phyloP scores from a whole-genome alignment of 2,329 filamentous ascomycete genomes.

The Claviceps humidiphila region DNA sequence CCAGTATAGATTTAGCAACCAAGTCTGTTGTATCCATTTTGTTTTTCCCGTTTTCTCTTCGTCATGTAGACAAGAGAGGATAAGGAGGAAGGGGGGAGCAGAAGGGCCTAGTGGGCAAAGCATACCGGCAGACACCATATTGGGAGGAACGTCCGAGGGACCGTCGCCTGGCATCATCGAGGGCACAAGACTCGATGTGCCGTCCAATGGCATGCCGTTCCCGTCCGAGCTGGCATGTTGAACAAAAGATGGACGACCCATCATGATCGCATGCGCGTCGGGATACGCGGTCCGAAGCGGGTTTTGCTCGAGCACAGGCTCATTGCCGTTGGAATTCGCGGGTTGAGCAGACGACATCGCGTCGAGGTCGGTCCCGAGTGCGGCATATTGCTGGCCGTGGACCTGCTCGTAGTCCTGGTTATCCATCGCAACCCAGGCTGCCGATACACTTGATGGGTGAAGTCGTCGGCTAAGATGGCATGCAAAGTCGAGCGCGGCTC shows the following conservation, averaged over 20 bases:
- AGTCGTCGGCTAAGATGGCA: background rate
- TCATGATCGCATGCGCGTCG: slow-evolving; percentile 11
- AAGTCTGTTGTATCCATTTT: too few relatives aligned
- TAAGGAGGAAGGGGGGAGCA: background rate
- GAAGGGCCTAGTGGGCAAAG: background rate
- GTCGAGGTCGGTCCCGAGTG: background rate
- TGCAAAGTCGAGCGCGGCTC: background rate
- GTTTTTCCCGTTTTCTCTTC: too few relatives aligned
- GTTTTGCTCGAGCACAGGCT: slow-evolving; percentile 2
- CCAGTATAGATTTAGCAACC: background rate
- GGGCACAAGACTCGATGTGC: slow-evolving; percentile 18
- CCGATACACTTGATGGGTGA: background rate
- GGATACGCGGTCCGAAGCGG: slow-evolving; percentile 2
- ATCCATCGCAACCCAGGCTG: slow-evolving; percentile 4
- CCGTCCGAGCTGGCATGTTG: slow-evolving; percentile 13
- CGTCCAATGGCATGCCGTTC: slow-evolving; percentile 12
- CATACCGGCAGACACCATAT: slow-evolving; percentile 23
- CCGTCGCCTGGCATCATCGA: slow-evolving; percentile 18
- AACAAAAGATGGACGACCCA: slow-evolving; percentile 13
- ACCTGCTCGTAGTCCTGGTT: background rate
- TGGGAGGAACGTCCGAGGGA: slow-evolving; percentile 9
- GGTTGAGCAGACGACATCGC: background rate
- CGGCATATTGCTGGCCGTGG: slow-evolving; percentile 2
- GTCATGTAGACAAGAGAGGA: too few relatives aligned
- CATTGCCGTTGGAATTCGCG: slow-evolving; percentile 3